Evolutionary conservation across 345 rosid species (phyloP).

Genomic region (Anacardium occidentale): DNA sequence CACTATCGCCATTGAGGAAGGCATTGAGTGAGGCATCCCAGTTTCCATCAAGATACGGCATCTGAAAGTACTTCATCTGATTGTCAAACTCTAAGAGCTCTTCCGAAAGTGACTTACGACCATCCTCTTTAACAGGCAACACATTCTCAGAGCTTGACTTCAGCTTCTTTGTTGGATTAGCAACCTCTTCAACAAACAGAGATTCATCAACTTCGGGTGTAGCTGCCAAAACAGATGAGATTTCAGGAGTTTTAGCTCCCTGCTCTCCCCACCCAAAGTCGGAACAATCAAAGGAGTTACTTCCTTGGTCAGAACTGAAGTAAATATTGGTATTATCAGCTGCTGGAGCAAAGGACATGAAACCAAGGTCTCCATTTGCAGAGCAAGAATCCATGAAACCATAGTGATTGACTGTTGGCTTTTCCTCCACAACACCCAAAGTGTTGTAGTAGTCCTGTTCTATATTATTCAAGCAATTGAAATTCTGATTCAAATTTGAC

Average conservation of each 20-base stretch:
- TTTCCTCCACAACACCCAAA: conserved; percentile 43
- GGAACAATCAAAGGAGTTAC: conserved; percentile 75
- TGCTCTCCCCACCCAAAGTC: conserved; percentile 83
- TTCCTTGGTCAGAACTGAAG: conserved; percentile 85
- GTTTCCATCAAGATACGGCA: conserved; percentile 50
- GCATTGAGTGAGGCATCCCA: conserved; percentile 77
- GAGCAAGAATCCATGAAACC: conserved; percentile 35
- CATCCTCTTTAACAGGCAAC: conserved; percentile 30
- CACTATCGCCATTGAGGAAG: conserved; percentile 50
- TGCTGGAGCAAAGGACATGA: conserved; percentile 31
- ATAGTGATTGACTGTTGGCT: conserved; percentile 53
- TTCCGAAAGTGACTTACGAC: conserved; percentile 45
- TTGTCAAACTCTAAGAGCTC: conserved; percentile 63
- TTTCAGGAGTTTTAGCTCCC: conserved; percentile 71
- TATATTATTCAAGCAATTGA: too few species aligned
- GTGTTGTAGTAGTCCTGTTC: not conserved
- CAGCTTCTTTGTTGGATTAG: conserved; percentile 58
- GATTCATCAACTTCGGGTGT: conserved; percentile 48
- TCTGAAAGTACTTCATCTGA: conserved; percentile 45
- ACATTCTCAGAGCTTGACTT: conserved; percentile 37
- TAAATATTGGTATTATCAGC: conserved; percentile 39
- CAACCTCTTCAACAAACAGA: conserved; percentile 52
- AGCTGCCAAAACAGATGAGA: conserved; percentile 56
- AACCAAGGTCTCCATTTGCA: conserved; percentile 27
- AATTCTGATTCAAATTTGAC: too few species aligned